phyloP scores from a whole-genome alignment of 2,329 filamentous ascomycete genomes.

The Penicillium sp. region DNA sequence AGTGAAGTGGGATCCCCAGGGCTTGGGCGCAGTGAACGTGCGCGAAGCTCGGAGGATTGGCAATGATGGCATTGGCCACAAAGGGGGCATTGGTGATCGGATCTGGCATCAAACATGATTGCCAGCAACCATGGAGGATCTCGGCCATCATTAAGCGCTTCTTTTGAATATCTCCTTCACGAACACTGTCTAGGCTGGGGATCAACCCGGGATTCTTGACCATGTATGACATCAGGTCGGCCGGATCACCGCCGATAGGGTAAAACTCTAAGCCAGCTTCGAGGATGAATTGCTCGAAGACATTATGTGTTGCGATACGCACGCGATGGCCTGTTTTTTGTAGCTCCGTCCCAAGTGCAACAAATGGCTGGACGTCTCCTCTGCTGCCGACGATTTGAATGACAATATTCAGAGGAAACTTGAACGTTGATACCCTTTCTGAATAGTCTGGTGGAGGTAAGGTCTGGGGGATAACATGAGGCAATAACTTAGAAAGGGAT shows the following conservation, averaged over 20 bases:
- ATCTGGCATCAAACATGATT: constrained; percentile 27
- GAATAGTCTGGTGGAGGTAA: background rate
- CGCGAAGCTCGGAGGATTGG: constrained; percentile 49
- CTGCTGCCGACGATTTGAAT: background rate
- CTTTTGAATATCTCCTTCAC: constrained; percentile 23
- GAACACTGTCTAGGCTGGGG: constrained; percentile 38
- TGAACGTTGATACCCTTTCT: background rate
- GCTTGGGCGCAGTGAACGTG: constrained; percentile 50
- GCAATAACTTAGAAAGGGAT: background rate
- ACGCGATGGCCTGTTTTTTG: background rate
- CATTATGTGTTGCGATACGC: constrained; percentile 44
- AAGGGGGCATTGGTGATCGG: constrained; percentile 35
- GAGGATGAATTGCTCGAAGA: constrained; percentile 54
- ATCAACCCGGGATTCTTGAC: constrained; percentile 46
- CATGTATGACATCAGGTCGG: constrained; percentile 50
- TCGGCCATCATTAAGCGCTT: constrained; percentile 25
- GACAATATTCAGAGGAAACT: background rate
- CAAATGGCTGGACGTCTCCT: background rate
- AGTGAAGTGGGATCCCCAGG: constrained; percentile 47
- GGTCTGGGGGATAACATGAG: background rate
- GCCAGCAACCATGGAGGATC: constrained; percentile 34
- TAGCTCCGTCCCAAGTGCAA: background rate
- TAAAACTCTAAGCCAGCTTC: constrained; percentile 55
- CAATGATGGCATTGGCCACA: constrained; percentile 50
- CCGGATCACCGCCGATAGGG: constrained; percentile 56